Evolutionary conservation across 768 basidiomycete species (phyloP).

Genomic region (Panus rudis): DNA sequence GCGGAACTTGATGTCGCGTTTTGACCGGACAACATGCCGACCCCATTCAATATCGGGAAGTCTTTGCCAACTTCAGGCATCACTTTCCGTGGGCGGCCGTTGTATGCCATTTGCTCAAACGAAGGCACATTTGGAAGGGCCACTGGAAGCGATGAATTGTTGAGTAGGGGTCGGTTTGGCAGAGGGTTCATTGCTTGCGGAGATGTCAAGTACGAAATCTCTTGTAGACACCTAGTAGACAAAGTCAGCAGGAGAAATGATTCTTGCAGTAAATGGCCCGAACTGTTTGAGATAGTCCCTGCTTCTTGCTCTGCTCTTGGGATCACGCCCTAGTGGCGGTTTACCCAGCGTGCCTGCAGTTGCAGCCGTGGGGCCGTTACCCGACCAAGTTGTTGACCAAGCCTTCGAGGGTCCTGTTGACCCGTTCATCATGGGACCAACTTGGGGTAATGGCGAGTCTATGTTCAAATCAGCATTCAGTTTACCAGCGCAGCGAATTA

Average conservation of each 20-base stretch:
- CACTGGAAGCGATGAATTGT: conserved; percentile 56
- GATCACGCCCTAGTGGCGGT: conserved; percentile 78
- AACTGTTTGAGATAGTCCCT: conserved; percentile 97
- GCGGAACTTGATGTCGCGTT: conserved; percentile 38
- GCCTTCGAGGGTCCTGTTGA: conserved; percentile 42
- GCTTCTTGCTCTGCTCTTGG: conserved; percentile 91
- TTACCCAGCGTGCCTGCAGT: conserved; percentile 50
- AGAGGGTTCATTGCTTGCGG: conserved; percentile 96
- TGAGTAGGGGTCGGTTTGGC: conserved; percentile 75
- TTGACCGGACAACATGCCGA: conserved; percentile 45
- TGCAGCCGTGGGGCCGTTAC: conserved; percentile 38
- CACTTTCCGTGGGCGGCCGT: conserved; percentile 74
- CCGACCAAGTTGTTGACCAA: conserved; percentile 43
- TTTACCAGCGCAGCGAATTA: neutral
- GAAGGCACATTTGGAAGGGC: conserved; percentile 65
- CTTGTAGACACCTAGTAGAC: conserved; percentile 77
- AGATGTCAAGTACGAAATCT: conserved; percentile 95
- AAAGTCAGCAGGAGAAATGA: neutral
- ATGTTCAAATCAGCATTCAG: neutral
- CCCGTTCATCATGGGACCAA: conserved; percentile 56
- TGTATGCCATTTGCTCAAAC: conserved; percentile 69
- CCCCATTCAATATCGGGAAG: conserved; percentile 56
- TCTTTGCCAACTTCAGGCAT: conserved; percentile 74
- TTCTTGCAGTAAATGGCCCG: conserved; percentile 23
- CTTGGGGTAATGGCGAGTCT: conserved; percentile 72